Evolutionary conservation across 1,284 basidiomycete genomes (phyloP).

Genomic region (Puccinia triticina): DNA sequence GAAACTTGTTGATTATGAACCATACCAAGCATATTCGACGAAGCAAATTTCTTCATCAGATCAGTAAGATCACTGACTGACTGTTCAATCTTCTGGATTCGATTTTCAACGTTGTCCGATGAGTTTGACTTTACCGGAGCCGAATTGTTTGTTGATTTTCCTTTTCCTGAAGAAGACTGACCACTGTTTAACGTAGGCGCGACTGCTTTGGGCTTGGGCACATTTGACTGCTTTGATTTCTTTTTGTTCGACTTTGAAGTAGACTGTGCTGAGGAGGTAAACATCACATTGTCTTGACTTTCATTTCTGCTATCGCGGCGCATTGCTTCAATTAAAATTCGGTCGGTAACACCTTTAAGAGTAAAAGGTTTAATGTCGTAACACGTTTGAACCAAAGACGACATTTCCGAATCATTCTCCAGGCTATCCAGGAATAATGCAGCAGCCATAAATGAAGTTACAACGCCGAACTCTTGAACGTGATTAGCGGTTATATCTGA

Average conservation of each 20-base stretch:
- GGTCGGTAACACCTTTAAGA: neutral
- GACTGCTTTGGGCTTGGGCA: neutral
- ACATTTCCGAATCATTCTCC: neutral
- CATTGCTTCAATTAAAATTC: neutral
- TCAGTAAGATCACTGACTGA: neutral
- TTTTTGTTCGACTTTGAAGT: neutral
- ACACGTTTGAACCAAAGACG: neutral
- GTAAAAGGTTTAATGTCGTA: constrained; percentile 21
- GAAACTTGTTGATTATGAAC: neutral
- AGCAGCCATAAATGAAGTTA: neutral
- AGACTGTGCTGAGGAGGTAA: neutral
- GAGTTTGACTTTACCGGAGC: no score
- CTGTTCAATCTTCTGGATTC: neutral
- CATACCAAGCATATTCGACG: neutral
- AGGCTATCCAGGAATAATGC: constrained; percentile 9
- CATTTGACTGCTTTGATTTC: neutral
- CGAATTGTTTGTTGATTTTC: no score
- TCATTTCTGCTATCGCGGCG: neutral
- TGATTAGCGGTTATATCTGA: neutral
- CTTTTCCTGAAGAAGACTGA: neutral
- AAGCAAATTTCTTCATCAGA: neutral
- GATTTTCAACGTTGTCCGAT: neutral
- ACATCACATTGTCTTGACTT: neutral
- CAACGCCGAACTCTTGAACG: neutral
- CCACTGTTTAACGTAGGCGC: neutral